Conservation (phyloP, 2,329 filamentous ascomycete genomes). For the Fusarium sp. region DNA sequence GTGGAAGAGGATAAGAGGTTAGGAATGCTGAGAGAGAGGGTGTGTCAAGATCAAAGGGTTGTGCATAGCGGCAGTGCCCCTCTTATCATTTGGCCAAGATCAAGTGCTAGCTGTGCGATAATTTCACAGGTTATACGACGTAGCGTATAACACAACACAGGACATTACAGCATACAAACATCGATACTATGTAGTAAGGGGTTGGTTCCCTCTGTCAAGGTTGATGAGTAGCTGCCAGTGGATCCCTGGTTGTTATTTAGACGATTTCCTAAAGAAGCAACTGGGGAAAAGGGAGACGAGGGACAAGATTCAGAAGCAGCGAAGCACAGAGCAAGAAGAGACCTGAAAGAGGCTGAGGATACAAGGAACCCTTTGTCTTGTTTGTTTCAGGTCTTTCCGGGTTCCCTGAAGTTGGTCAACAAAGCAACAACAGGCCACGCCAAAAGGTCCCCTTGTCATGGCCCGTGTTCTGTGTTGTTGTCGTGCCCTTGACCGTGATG, state of each 20-base stretch:
- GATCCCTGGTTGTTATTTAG: slow-evolving; percentile 21
- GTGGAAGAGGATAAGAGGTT: not conserved
- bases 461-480: not conserved
- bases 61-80: not conserved
- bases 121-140: not conserved
- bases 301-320: not conserved
- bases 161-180: not conserved
- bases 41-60: not conserved
- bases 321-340: not conserved
- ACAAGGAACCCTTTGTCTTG: not conserved
- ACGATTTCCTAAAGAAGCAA: slow-evolving; percentile 14
- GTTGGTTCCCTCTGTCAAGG: slow-evolving; percentile 3
- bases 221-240: not conserved
- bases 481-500: not conserved
- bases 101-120: not conserved
- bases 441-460: slow-evolving; percentile 4
- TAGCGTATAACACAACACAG: not conserved
- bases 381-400: slow-evolving; percentile 3
- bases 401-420: not conserved
- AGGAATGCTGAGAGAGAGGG: slow-evolving; percentile 7
- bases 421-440: not conserved
- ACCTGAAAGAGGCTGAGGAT: not conserved
- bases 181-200: not conserved
- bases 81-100: slow-evolving; percentile 1
- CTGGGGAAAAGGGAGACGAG: not conserved